Evolutionary conservation across 495 filamentous ascomycete species (phyloP), one percentile per base, ranked within the genome.

Genomic region (Hyphodiscus hymeniophilus): DNA sequence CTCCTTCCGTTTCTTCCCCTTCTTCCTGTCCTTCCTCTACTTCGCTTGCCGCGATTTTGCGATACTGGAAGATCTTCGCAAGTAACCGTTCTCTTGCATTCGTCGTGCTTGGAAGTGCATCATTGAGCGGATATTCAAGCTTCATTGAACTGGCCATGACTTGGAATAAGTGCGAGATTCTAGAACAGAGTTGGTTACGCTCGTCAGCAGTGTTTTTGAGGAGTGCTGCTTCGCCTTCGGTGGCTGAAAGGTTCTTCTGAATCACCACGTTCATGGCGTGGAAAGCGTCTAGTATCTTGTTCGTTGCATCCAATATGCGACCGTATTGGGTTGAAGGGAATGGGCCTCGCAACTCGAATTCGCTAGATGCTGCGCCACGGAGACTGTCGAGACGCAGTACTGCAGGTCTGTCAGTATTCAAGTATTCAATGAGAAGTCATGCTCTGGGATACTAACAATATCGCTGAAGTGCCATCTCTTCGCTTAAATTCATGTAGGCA

Each of bases 241-340:
- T 89, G 15, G 86, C 77, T 24, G 75, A 77, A 8, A 84, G 72
- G 40, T 86, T 84, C 61, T 91, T 91, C 63, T 84, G 69, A 50
- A 95, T 87, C 55, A 95, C 81, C 2, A 95, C 79, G 56, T 90
- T 94, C 84, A 98, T 94, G 31, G 91, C 87, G 61, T 95, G 85
- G 61, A 97, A 94, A 20, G 85, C 80, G 64, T 97, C 89, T 11
- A 96, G 77, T 64, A 95, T 87, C 33, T 79, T 78, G 35, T 83
- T 76, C 2, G 90, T 94, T 22, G 84, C 82, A 12, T 77, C 74
- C 57, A 95, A 73, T 35, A 96, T 81, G 21, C 78, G 77, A 13
- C 75, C 72, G 51, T 88, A 87, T 28, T 71, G 73, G 11, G 67
- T 71, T 23, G 81, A 72, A 1, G 87, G 84, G 55, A 98, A 98